Evolutionary conservation across 805 yeast genomes (phyloP).

Genomic region (Wickerhamomyces hampshirensis): DNA sequence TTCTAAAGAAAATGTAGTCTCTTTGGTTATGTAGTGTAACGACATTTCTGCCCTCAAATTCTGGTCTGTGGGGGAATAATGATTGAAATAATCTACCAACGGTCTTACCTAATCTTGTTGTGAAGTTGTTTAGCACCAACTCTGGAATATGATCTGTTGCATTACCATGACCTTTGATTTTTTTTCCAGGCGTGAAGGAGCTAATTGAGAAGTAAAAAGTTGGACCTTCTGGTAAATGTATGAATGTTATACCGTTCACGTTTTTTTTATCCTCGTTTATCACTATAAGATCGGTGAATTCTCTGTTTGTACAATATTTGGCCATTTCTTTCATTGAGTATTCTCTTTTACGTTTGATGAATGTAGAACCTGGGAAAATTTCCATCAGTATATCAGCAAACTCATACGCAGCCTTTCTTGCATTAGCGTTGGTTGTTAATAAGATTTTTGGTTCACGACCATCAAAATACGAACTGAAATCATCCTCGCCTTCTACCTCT

Average conservation of each 20-base stretch:
- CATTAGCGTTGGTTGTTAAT: slow-evolving; percentile 83
- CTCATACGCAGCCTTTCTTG: slow-evolving; percentile 82
- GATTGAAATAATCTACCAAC: slow-evolving; percentile 91
- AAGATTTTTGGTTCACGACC: slow-evolving; percentile 68
- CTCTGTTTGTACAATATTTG: slow-evolving; percentile 72
- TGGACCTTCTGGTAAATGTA: slow-evolving; percentile 94
- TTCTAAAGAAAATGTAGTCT: slow-evolving; percentile 90
- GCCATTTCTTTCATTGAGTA: slow-evolving; percentile 86
- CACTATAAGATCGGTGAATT: slow-evolving; percentile 81
- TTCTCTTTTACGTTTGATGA: slow-evolving; percentile 82
- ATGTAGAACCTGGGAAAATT: slow-evolving; percentile 78
- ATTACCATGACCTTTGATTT: slow-evolving; percentile 82
- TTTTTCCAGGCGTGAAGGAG: slow-evolving; percentile 69
- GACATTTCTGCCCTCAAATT: slow-evolving; percentile 92
- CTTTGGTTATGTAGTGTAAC: slow-evolving; percentile 94
- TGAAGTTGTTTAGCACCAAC: slow-evolving; percentile 84
- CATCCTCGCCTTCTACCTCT: slow-evolving; percentile 27
- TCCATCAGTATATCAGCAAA: slow-evolving; percentile 85
- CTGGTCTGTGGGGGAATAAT: slow-evolving; percentile 88
- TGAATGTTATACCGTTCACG: slow-evolving; percentile 88
- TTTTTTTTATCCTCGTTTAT: slow-evolving; percentile 91
- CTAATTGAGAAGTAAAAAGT: slow-evolving; percentile 85
- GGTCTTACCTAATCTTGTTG: slow-evolving; percentile 88
- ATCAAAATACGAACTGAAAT: slow-evolving; percentile 24
- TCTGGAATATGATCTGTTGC: slow-evolving; percentile 92